Conservation (phyloP, 768 basidiomycete species). For the Lyophyllum shimeji region DNA sequence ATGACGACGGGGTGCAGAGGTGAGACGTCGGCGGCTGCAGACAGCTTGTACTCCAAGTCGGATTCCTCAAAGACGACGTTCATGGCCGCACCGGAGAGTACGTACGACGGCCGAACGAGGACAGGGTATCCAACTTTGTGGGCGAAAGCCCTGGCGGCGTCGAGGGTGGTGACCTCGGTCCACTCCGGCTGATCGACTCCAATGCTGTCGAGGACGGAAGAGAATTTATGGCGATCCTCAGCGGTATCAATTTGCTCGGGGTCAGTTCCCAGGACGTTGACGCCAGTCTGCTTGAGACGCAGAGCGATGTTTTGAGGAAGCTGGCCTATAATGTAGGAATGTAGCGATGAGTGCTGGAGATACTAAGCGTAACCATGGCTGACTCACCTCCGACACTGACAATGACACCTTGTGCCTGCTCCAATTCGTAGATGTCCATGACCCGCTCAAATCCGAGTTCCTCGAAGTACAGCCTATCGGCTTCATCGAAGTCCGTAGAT, state of each 20-base stretch:
- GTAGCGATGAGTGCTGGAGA: neutral
- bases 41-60: conserved; percentile 86
- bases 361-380: neutral
- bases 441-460: conserved; percentile 97
- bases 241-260: conserved; percentile 94
- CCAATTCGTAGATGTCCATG: conserved; percentile 99
- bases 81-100: conserved; percentile 98
- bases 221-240: conserved; percentile 99
- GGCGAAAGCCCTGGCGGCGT: conserved; percentile 91
- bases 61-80: conserved; percentile 96
- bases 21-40: conserved; percentile 95
- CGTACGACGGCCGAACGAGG: conserved; percentile 97
- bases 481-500: conserved; percentile 99
- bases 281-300: conserved; percentile 84
- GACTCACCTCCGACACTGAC: conserved; percentile 92
- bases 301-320: conserved; percentile 98
- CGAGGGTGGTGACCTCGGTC: conserved; percentile 86
- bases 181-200: conserved; percentile 98
- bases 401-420: conserved; percentile 88
- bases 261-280: conserved; percentile 95
- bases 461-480: conserved; percentile 98
- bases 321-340: conserved; percentile 60
- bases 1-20: conserved; percentile 97
- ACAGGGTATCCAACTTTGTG: conserved; percentile 90
- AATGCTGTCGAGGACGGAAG: conserved; percentile 89